Conservation (phyloP, 768 basidiomycete species). For the Naganishia onofrii region DNA sequence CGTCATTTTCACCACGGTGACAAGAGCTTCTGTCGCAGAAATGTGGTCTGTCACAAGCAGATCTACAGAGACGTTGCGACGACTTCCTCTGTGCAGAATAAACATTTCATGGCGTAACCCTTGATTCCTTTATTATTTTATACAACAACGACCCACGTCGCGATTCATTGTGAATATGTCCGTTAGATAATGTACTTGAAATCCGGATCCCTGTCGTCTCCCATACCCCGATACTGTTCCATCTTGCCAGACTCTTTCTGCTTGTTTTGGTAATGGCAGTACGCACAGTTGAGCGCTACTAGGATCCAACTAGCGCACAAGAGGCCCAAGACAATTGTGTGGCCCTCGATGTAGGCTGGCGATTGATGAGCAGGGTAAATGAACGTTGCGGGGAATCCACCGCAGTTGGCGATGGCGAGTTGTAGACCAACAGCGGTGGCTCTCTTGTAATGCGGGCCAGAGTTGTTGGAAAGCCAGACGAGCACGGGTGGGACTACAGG, state of each 20-base stretch:
- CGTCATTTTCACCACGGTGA: too few species aligned
- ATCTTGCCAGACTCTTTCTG: conserved; percentile 38
- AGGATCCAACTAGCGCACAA: conserved; percentile 37
- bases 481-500: conserved; percentile 37
- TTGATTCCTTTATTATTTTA: too few species aligned
- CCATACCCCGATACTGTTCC: conserved; percentile 38
- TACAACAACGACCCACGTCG: too few species aligned
- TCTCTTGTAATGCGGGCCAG: conserved; percentile 33
- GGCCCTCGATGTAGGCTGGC: conserved; percentile 35
- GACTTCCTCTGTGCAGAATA: too few species aligned
- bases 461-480: conserved; percentile 42
- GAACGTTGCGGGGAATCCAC: conserved; percentile 39
- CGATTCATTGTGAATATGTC: too few species aligned
- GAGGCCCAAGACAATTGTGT: conserved; percentile 40
- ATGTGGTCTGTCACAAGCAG: too few species aligned
- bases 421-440: conserved; percentile 42
- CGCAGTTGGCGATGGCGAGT: conserved; percentile 42
- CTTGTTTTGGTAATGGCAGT: conserved; percentile 33
- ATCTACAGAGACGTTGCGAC: too few species aligned
- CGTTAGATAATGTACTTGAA: conserved; percentile 41
- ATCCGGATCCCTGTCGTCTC: conserved; percentile 40
- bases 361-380: conserved; percentile 35
- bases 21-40: too few species aligned
- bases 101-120: too few species aligned
- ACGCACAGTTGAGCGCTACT: conserved; percentile 38